Evolutionary conservation across 2,329 filamentous ascomycete genomes (phyloP).

Genomic region (Stachybotrys chartarum): DNA sequence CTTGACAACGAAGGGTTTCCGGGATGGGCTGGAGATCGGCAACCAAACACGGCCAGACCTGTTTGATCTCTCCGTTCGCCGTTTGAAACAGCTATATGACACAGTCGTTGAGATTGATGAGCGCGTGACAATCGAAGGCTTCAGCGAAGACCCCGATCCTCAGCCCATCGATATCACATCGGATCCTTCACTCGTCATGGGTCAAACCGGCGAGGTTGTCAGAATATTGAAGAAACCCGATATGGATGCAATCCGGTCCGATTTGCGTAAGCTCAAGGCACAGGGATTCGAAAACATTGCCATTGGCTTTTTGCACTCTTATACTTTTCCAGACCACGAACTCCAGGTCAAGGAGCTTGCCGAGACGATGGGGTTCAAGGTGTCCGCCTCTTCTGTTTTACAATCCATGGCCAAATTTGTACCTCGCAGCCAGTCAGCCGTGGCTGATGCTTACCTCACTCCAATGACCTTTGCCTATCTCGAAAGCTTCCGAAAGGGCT

Average conservation of each 20-base stretch:
- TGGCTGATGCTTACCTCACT: conserved; percentile 36
- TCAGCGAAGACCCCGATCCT: conserved; percentile 58
- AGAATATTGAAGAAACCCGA: conserved; percentile 56
- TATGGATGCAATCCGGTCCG: conserved; percentile 41
- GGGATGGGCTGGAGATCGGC: conserved; percentile 64
- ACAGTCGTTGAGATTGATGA: conserved; percentile 68
- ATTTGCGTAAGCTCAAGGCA: conserved; percentile 54
- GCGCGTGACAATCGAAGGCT: conserved; percentile 66
- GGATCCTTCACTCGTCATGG: conserved; percentile 54
- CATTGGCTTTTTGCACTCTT: conserved; percentile 68
- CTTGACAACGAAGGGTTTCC: conserved; percentile 65
- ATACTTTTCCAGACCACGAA: conserved; percentile 53
- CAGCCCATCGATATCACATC: conserved; percentile 36
- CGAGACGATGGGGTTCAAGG: conserved; percentile 32
- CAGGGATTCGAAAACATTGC: conserved; percentile 45
- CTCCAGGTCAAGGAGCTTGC: conserved; percentile 26
- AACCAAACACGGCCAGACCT: conserved; percentile 68
- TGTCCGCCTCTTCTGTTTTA: conserved; percentile 27
- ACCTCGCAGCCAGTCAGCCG: conserved; percentile 34
- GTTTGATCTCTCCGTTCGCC: conserved; percentile 63
- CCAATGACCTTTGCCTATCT: conserved; percentile 31
- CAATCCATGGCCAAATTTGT: conserved; percentile 37
- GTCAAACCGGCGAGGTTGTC: conserved; percentile 61
- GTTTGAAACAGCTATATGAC: conserved; percentile 63
- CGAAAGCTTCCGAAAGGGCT: conserved; percentile 19